Evolutionary conservation across 139 green algal species (phyloP), one percentile per base, ranked within the genome.

Genomic region (Micractinium conductrix): DNA sequence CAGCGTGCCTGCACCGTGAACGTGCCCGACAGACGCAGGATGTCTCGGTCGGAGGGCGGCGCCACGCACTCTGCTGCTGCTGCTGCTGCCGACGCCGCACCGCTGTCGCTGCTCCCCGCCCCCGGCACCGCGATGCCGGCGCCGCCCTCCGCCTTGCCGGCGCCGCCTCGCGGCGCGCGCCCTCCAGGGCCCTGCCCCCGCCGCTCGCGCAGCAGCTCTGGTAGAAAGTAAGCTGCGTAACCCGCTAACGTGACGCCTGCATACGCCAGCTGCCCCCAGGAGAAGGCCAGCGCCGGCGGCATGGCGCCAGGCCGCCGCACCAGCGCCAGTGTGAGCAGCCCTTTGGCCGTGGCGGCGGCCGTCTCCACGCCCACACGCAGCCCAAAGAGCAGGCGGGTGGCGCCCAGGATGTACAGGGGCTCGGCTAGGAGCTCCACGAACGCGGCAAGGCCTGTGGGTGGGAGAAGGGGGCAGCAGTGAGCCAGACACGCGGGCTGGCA

Each of bases 401-500:
- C 86, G n/a, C 90, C 89, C 48, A 96, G 89, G 78, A 97, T 92
- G 85, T 96, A 97, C 4, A 96, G 84, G 10, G 94, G 94, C 87
- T 96, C 94, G 3, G 85, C 84, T 5, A 86, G 50, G 37, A 97
- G 86, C 88, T 97, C 93, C 42, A 96, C 1, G 24, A 96, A 43
- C 0, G 91, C 91, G 5, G 93, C 94, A 12, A 90, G 19, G 33
- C 92, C 94, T 94, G 86, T 21, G 45, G 60, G 28, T 10, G 55
- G 24, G 8, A 74, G 62, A 38, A 69, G 6, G 26, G n/a, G n/a
- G 2, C 28, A 40, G 10, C 62, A 17, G 37, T 1, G 35, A 45
- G 50, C 19, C n/a, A 63, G 62, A 19, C 17, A 4, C 30, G 38
- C 4, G 5, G 53, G 53, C 19, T 62, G 53, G 68, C 35, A 50